A percentile compares a stretch with the other conserved stretches of the same genome.
Evolutionary conservation across 2,329 filamentous ascomycete species (phyloP).

Genomic region (Fusarium sp.): DNA sequence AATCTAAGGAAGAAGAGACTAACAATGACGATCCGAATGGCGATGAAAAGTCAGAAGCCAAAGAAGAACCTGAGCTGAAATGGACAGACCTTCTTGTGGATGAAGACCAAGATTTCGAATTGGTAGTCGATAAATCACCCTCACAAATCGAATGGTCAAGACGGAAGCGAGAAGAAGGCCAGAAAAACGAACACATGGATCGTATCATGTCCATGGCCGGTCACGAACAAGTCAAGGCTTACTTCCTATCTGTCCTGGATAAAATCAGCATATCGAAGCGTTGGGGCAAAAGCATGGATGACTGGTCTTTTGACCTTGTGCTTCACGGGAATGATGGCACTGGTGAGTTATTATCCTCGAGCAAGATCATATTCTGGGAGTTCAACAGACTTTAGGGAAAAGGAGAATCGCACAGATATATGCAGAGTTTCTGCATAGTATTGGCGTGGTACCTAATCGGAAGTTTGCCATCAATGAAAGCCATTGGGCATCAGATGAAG

Average conservation of each 20-base stretch:
- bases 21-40: too few relatives aligned
- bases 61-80: not conserved
- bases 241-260: not conserved
- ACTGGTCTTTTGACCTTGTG: not conserved
- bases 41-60: not conserved
- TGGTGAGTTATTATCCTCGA: not conserved
- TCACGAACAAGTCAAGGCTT: not conserved
- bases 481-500: not conserved
- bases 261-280: not conserved
- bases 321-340: not conserved
- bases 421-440: not conserved
- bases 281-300: not conserved
- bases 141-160: not conserved
- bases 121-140: not conserved
- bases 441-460: not conserved
- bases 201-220: not conserved
- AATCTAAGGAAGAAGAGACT: too few relatives aligned
- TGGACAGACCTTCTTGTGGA: not conserved
- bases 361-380: too few relatives aligned
- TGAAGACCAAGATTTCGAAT: not conserved
- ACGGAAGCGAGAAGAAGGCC: not conserved
- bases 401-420: slow-evolving; percentile 2
- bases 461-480: not conserved
- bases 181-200: not conserved
- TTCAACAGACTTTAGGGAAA: not conserved